phyloP scores from a whole-genome alignment of 2,329 filamentous ascomycete genomes.

The Drechslera avenae region DNA sequence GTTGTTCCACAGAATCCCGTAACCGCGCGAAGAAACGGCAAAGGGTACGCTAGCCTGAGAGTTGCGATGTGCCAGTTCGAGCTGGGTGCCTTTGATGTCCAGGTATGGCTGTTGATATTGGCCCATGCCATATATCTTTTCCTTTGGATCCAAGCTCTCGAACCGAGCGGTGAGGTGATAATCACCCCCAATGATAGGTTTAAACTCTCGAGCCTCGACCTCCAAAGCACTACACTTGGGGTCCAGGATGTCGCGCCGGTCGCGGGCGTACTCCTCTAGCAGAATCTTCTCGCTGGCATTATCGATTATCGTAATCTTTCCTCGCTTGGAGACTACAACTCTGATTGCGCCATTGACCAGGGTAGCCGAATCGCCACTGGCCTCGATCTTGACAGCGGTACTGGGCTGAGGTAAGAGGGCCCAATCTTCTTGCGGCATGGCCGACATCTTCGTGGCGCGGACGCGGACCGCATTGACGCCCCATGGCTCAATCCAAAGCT shows the following conservation, averaged over 20 bases:
- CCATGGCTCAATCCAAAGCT: conserved; percentile 58
- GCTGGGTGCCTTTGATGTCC: conserved; percentile 66
- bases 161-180: conserved; percentile 65
- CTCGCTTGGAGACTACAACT: conserved; percentile 54
- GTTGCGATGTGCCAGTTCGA: conserved; percentile 70
- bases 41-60: conserved; percentile 70
- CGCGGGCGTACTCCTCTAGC: conserved; percentile 60
- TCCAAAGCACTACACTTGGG: conserved; percentile 64
- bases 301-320: conserved; percentile 56
- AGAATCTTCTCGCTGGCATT: conserved; percentile 52
- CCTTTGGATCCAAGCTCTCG: conserved; percentile 59
- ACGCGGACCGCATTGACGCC: conserved; percentile 56
- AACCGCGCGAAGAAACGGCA: conserved; percentile 63
- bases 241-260: conserved; percentile 58
- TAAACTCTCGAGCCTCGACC: conserved; percentile 64
- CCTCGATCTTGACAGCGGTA: conserved; percentile 9
- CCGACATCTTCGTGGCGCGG: conserved; percentile 51
- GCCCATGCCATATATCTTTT: conserved; percentile 71
- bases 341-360: conserved; percentile 58
- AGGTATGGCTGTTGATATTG: conserved; percentile 69
- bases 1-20: conserved; percentile 71
- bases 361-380: conserved; percentile 41
- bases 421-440: conserved; percentile 37
- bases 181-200: conserved; percentile 57
- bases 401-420: conserved; percentile 23